Evolutionary conservation across 2,329 filamentous ascomycete species (phyloP).

Genomic region (Chaetothyriales sp.): DNA sequence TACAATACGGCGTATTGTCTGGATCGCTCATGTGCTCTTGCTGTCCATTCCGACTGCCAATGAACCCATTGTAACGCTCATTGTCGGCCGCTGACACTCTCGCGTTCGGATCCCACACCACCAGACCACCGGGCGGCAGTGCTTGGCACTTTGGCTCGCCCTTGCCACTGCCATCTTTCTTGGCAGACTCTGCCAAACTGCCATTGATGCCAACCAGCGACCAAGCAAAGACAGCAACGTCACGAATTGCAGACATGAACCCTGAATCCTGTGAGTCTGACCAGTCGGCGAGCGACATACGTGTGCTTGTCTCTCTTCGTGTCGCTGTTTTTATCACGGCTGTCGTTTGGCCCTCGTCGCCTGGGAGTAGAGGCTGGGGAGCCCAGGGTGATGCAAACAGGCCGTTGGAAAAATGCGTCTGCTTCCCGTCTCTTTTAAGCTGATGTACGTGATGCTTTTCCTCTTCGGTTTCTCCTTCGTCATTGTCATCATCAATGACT

Average conservation of each 20-base stretch:
- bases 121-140: conserved; percentile 46
- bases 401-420: conserved; percentile 40
- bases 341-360: conserved; percentile 4
- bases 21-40: conserved; percentile 1
- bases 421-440: not conserved
- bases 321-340: conserved; percentile 21
- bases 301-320: conserved; percentile 3
- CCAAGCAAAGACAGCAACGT: conserved; percentile 82
- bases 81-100: conserved; percentile 8
- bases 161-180: conserved; percentile 44
- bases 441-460: not conserved
- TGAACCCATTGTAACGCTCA: conserved; percentile 15
- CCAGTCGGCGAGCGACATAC: conserved; percentile 18
- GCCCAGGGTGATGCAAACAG: conserved; percentile 74
- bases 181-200: conserved; percentile 41
- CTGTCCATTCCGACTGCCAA: conserved; percentile 15
- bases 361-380: conserved; percentile 44
- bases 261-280: conserved; percentile 29
- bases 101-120: conserved; percentile 42
- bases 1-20: conserved; percentile 3
- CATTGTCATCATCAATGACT: conserved; percentile 1
- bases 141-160: conserved; percentile 52
- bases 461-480: conserved; percentile 24
- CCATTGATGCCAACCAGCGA: conserved; percentile 68
- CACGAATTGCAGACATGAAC: conserved; percentile 68